Percentiles rank a stretch among this genome's conserved stretches.
These are phyloP conservation scores for Leishmania braziliensis DNA, from an alignment of 208 protist species.

Conservation along the genomic window DNA sequence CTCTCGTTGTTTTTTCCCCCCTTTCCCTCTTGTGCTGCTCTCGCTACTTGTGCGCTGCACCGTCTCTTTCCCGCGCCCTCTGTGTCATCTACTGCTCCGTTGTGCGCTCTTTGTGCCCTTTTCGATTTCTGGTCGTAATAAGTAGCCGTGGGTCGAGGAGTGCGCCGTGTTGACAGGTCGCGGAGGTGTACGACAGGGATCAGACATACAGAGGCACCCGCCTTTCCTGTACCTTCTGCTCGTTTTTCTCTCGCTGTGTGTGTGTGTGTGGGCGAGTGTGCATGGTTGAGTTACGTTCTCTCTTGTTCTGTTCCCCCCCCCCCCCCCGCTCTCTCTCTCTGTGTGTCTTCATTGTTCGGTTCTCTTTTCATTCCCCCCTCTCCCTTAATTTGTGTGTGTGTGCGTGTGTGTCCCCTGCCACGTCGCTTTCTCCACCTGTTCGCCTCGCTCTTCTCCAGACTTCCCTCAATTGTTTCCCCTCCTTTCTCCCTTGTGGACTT, in stretches of 20 bases:
- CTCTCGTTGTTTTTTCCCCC: neutral
- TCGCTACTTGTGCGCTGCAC: neutral
- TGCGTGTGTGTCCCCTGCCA: too few relatives aligned
- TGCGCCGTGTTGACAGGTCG: neutral
- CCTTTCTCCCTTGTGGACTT: neutral
- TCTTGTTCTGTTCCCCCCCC: neutral
- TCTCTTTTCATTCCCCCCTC: neutral
- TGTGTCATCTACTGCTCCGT: neutral
- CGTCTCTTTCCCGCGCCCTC: neutral
- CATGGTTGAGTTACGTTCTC: neutral
- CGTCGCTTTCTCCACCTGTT: neutral
- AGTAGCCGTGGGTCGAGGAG: neutral
- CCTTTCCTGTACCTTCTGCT: neutral
- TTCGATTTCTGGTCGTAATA: neutral
- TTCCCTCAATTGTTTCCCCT: neutral
- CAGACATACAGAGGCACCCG: neutral
- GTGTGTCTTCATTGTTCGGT: neutral
- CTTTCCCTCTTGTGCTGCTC: neutral
- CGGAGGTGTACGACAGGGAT: neutral
- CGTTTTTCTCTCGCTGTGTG: conserved; percentile 7
- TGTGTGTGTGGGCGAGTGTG: conserved; percentile 8
- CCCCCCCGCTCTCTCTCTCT: neutral
- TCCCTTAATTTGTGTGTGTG: neutral
- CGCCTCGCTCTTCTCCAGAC: neutral
- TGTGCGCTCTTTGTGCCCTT: neutral